Evolutionary conservation across 345 rosid species (phyloP), one percentile per base, ranked within the genome.

Genomic region (Populus euphratica): DNA sequence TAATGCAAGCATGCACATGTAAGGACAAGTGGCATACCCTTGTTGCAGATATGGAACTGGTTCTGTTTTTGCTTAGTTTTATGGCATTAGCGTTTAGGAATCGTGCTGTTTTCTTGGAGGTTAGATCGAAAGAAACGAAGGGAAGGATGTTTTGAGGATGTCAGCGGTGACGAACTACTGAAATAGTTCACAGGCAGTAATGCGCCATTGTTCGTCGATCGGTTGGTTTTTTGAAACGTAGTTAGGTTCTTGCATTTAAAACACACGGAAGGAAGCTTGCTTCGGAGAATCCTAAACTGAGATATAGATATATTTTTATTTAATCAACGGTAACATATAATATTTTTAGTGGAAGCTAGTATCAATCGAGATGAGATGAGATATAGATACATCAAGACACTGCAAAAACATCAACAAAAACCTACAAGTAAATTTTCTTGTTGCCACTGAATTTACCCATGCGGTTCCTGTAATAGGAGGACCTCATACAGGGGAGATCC

Each of bases 11-110:
- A 52, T 52, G 59, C 20, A 52, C 59, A 52, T 52, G 23, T 20
- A 52, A 52, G 59, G 59, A 52, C 59, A 52, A 38, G 29, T 9
- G 18, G 33, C 79, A 21, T 76, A 75, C 88, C 80, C 83, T 83
- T 5, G 78, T 64, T 5, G 79, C 76, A 10, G 77, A 70, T 41
- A 76, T 38, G 6, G 78, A 23, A 27, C 74, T 35, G 63, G 76
- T 38, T 72, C 54, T 69, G 68, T 66, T 14, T 54, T 47, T 70
- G n/a, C 63, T 44, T 31, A 71, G 49, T 25, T 41, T 64, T 11
- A 35, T 5, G 13, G 17, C 67, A n/a, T 35, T 41, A n/a, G 68
- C 1, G 39, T 4, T 17, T 5, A 69, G 49, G 29, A 72, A 68
- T 44, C 16, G 67, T 47, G 59, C 10, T 56, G 41, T 16, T 50